phyloP scores from a whole-genome alignment of 116 monocot species.

The Iris pallida region DNA sequence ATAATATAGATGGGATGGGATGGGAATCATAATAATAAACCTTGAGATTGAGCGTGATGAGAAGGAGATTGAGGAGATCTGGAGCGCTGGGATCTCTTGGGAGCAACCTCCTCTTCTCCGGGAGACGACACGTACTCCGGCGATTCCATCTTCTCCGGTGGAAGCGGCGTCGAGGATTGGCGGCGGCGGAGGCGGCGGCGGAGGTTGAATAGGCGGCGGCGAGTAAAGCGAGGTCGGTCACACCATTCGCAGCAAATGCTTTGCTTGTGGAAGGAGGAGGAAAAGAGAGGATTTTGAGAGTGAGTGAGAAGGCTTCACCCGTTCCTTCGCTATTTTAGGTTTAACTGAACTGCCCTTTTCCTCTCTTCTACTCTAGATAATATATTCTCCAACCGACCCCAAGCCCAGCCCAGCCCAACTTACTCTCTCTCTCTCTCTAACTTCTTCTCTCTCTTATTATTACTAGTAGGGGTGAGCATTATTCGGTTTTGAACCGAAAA shows the following conservation, averaged over 20 bases:
- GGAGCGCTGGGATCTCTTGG: conserved; percentile 1
- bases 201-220: conserved; percentile 1
- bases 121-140: neutral
- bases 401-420: no score
- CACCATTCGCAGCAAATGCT: no score
- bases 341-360: no score
- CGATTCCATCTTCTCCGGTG: neutral
- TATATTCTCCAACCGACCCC: no score
- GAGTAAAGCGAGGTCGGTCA: no score
- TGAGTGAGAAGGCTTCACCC: neutral
- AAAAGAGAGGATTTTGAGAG: neutral
- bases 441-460: no score
- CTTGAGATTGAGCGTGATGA: neutral
- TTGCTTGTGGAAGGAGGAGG: neutral
- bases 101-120: neutral
- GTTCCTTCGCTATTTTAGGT: neutral
- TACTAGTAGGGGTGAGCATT: no score
- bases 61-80: conserved; percentile 4
- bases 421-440: no score
- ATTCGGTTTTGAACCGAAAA: no score
- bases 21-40: neutral
- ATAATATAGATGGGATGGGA: no score
- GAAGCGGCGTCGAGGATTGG: neutral
- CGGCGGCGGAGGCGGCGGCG: neutral
- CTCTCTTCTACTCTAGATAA: no score